These are phyloP conservation scores for Apiotrichum sp. DNA, from an alignment of 1,284 basidiomycete genomes.

Conservation along the genomic window DNA sequence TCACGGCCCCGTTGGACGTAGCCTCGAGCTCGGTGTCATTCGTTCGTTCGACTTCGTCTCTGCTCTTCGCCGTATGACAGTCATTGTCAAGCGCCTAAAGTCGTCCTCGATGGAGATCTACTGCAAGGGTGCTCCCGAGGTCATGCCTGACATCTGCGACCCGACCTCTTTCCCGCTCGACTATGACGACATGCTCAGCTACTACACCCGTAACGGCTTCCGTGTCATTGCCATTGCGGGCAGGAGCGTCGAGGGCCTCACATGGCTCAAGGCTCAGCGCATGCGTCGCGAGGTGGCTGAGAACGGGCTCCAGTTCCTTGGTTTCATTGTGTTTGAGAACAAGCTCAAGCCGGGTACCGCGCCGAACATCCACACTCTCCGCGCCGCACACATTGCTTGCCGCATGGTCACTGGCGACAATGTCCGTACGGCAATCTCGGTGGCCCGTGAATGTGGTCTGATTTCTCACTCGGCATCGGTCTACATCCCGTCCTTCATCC, in stretches of 20 bases:
- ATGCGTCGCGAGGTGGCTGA: constrained; percentile 97
- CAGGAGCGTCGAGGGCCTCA: constrained; percentile 85
- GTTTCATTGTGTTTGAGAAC: constrained; percentile 97
- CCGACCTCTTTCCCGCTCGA: constrained; percentile 84
- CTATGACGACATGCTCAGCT: constrained; percentile 92
- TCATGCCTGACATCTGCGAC: constrained; percentile 93
- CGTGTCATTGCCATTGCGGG: constrained; percentile 98
- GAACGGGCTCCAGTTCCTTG: constrained; percentile 82
- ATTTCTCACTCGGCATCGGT: constrained; percentile 84
- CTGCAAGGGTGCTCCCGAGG: constrained; percentile 97
- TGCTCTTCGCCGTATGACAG: constrained; percentile 88
- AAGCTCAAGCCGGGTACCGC: constrained; percentile 91
- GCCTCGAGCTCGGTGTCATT: constrained; percentile 92
- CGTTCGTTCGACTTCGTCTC: constrained; percentile 97
- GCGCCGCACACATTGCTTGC: constrained; percentile 83
- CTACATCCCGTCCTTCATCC: constrained; percentile 77
- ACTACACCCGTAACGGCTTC: constrained; percentile 96
- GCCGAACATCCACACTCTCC: constrained; percentile 82
- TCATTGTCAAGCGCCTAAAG: constrained; percentile 91
- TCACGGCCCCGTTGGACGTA: constrained; percentile 61
- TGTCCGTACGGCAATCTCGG: constrained; percentile 90
- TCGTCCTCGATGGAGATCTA: constrained; percentile 95
- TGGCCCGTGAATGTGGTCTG: constrained; percentile 89
- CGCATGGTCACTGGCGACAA: constrained; percentile 99
- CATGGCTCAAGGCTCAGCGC: constrained; percentile 96